Conservation (phyloP, 2,329 filamentous ascomycete species). For the Fusarium sp. region DNA sequence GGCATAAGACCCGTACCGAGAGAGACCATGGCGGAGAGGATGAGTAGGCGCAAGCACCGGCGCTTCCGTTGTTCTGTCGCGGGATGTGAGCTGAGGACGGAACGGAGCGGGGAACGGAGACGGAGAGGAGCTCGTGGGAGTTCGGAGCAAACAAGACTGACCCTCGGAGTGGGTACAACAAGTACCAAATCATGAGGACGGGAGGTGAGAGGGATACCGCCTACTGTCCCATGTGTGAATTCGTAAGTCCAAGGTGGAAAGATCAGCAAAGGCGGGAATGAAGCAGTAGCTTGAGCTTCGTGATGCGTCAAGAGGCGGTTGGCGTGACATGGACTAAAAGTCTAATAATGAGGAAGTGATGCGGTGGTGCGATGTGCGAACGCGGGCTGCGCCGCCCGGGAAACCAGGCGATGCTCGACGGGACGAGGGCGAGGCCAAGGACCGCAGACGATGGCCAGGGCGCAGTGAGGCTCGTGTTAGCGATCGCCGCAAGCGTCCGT, state of each 20-base stretch:
- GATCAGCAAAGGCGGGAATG: slow-evolving; percentile 7
- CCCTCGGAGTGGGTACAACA: slow-evolving; percentile 82
- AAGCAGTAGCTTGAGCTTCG: slow-evolving; percentile 26
- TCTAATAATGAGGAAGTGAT: slow-evolving; percentile 24
- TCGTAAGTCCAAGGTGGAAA: slow-evolving; percentile 15
- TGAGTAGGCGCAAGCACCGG: slow-evolving; percentile 73
- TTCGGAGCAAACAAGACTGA: slow-evolving; percentile 56
- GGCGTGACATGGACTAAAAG: slow-evolving; percentile 41
- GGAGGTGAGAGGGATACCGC: slow-evolving; percentile 25
- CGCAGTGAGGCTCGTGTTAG: slow-evolving; percentile 36
- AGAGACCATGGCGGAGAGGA: slow-evolving; percentile 72
- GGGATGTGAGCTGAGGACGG: slow-evolving; percentile 32
- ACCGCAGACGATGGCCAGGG: slow-evolving; percentile 22
- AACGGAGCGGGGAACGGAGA: slow-evolving; percentile 13
- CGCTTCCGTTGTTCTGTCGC: slow-evolving; percentile 76
- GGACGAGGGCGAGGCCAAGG: slow-evolving; percentile 19
- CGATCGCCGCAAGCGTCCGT: slow-evolving; percentile 21
- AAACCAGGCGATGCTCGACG: slow-evolving; percentile 31
- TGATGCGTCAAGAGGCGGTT: slow-evolving; percentile 20
- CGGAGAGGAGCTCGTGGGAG: slow-evolving; percentile 17
- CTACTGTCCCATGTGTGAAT: slow-evolving; percentile 40
- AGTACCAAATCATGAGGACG: slow-evolving; percentile 77
- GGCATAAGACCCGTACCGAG: slow-evolving; percentile 76
- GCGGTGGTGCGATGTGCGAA: slow-evolving; percentile 37
- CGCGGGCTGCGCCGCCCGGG: slow-evolving; percentile 33